Conservation (phyloP, 768 basidiomycete species). For the Serendipita vermifera region DNA sequence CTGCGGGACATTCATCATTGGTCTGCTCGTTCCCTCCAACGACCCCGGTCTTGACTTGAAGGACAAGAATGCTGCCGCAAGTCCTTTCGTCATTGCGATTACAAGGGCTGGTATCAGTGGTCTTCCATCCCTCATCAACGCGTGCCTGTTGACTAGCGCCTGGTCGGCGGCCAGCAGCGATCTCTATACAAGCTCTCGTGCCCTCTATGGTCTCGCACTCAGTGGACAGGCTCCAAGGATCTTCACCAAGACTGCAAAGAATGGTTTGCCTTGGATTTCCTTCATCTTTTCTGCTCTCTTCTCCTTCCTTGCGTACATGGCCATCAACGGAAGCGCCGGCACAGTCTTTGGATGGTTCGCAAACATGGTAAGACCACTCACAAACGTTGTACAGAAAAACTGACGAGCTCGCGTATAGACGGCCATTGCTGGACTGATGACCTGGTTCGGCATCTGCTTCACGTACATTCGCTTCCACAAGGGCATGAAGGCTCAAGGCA, state of each 20-base stretch:
- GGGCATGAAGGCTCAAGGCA: constrained; percentile 72
- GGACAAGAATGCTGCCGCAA: constrained; percentile 52
- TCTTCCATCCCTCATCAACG: constrained; percentile 76
- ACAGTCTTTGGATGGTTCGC: constrained; percentile 52
- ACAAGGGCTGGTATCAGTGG: constrained; percentile 71
- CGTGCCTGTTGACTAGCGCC: constrained; percentile 72
- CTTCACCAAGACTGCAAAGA: constrained; percentile 53
- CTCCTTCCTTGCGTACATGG: constrained; percentile 71
- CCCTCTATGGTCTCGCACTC: constrained; percentile 65
- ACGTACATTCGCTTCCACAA: constrained; percentile 74
- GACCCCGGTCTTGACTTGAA: constrained; percentile 39
- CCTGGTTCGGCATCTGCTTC: constrained; percentile 67
- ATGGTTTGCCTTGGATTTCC: constrained; percentile 65
- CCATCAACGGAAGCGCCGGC: constrained; percentile 48
- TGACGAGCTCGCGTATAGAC: constrained; percentile 23
- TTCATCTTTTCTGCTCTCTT: constrained; percentile 59
- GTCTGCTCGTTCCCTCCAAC: constrained; percentile 68
- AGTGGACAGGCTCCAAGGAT: constrained; percentile 72
- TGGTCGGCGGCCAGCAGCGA: constrained; percentile 89
- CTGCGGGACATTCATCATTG: constrained; percentile 58
- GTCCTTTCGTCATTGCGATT: constrained; percentile 90
- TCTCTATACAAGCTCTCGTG: constrained; percentile 77
- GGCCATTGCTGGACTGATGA: constrained; percentile 45
- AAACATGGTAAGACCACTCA: neutral
- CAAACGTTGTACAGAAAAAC: neutral